These are phyloP conservation scores for Malus hybrid DNA, from an alignment of 331 rosid species.

Conservation along the genomic window DNA sequence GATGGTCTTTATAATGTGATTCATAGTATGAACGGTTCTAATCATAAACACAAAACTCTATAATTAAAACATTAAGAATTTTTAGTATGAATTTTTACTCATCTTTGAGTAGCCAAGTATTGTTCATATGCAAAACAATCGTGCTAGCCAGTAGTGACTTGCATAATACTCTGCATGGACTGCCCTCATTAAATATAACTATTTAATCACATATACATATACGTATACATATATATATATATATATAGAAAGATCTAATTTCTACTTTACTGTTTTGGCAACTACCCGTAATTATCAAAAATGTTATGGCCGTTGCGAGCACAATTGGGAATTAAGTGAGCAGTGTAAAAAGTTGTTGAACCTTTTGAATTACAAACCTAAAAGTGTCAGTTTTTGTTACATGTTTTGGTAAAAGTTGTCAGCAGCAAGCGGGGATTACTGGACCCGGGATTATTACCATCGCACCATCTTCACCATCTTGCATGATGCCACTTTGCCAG, in stretches of 20 bases:
- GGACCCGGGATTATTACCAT: background rate
- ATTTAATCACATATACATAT: too few species aligned
- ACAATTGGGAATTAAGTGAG: background rate
- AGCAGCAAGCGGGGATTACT: background rate
- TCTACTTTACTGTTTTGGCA: background rate
- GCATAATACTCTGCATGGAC: background rate
- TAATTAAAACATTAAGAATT: too few species aligned
- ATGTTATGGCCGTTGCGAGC: background rate
- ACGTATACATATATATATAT: too few species aligned
- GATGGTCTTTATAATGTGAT: too few species aligned
- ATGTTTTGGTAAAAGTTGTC: conserved; percentile 1
- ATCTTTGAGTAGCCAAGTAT: too few species aligned
- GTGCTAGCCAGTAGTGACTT: background rate
- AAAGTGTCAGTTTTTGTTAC: background rate
- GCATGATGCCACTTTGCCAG: background rate
- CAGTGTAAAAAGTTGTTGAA: background rate
- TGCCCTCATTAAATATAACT: background rate
- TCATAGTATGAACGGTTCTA: too few species aligned
- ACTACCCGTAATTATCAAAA: background rate
- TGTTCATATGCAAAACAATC: too few species aligned
- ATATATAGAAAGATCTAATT: background rate
- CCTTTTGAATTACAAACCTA: background rate
- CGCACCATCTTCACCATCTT: background rate
- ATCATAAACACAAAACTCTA: too few species aligned
- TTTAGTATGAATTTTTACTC: too few species aligned